Evolutionary conservation across 345 rosid species (phyloP), one percentile per base, ranked within the genome.

Genomic region (Syzygium grande): DNA sequence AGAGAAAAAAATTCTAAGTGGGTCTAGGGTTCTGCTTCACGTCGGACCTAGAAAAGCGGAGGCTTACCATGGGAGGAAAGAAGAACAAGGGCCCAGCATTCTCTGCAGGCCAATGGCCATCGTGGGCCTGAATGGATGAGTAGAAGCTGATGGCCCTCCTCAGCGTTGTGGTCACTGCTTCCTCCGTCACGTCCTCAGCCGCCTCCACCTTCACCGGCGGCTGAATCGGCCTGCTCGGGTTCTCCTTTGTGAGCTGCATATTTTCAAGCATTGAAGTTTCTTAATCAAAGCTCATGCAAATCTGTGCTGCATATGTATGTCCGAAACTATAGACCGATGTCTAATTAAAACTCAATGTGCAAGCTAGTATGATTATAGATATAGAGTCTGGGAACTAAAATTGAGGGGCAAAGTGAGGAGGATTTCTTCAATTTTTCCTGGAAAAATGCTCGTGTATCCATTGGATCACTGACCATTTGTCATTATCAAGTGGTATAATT

Each of bases 61-160:
- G 38, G 0, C 58, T 51, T 53, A 94, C 95, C 92, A 93, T 52
- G 3, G 96, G 97, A 78, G 95, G 95, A 77, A 95, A 92, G 89
- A 94, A 93, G 89, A 94, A 95, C 89, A 91, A 86, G 52, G 97
- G 94, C 25, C 97, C 96, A 49, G 95, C 91, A 51, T 89, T 89
- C 87, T 95, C 97, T 30, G 91, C 91, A 14, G 96, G 97, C 96
- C 96, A 95, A 87, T 95, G 96, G 52, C 96, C 96, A 85, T 94
- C 95, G 78, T 92, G 93, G 17, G 95, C 92, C 49, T 94, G 97
- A 53, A 94, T 85, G 86, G 95, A 92, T 22, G 97, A 91, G 91
- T 87, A 93, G 87, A 92, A 94, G 84, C 88, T 84, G 30, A 93
- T 87, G 51, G 93, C 96, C 88, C 97, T 89, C 86, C 90, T 88